Evolutionary conservation across 352 stramenopile species (phyloP).

Genomic region (Phytopythium chamaehyphon): DNA sequence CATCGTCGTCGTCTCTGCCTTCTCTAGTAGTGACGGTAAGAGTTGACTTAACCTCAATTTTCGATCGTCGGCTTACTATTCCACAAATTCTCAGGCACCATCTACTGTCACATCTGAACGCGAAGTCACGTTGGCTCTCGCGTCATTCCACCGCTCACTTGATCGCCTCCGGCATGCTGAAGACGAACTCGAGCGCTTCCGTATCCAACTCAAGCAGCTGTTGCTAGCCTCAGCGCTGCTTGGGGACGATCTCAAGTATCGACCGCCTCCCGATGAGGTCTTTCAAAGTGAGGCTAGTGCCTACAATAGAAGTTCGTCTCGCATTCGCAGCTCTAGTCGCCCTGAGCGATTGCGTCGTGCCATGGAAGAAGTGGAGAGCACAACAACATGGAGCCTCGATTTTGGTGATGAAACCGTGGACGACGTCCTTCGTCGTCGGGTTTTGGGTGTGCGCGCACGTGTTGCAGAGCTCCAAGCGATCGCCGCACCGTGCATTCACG

Average conservation of each 20-base stretch:
- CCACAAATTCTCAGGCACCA: not conserved
- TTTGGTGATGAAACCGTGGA: conserved; percentile 5
- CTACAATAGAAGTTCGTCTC: not conserved
- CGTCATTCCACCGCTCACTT: not conserved
- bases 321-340: not conserved
- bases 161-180: not conserved
- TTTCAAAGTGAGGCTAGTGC: not conserved
- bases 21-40: not conserved
- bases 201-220: conserved; percentile 4
- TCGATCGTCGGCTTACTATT: not conserved
- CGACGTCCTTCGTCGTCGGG: conserved; percentile 3
- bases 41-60: not conserved
- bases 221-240: conserved; percentile 3
- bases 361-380: conserved; percentile 1
- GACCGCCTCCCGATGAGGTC: not conserved
- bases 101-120: not conserved
- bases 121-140: not conserved
- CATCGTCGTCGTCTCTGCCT: not conserved
- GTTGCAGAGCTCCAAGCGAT: conserved; percentile 2
- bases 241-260: conserved; percentile 5
- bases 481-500: not conserved
- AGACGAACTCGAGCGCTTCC: conserved; percentile 6
- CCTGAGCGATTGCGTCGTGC: not conserved
- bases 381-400: conserved; percentile 3
- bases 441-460: not conserved